Evolutionary conservation across 2,329 filamentous ascomycete genomes (phyloP).

Genomic region (Nigrospora sphaerica): DNA sequence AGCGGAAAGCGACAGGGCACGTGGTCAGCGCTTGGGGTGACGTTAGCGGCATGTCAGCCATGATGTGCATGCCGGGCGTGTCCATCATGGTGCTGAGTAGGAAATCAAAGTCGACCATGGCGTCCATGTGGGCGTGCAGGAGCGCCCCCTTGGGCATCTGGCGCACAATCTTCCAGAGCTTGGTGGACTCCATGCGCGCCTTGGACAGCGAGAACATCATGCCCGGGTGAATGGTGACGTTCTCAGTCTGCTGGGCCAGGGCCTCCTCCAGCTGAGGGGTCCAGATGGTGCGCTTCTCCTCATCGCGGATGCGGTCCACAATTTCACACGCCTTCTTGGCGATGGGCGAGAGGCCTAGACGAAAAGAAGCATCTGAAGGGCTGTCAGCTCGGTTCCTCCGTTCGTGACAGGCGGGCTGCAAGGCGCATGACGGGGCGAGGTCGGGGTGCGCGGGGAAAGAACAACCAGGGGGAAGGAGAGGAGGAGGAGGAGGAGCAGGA

Average conservation of each 20-base stretch:
- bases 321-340: constrained; percentile 73
- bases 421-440: not conserved
- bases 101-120: constrained; percentile 84
- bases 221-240: constrained; percentile 68
- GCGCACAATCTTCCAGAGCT: constrained; percentile 77
- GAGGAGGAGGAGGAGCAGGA: too few relatives aligned
- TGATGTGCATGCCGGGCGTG: constrained; percentile 69
- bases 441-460: too few relatives aligned
- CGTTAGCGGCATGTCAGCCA: constrained; percentile 48
- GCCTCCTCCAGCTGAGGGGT: constrained; percentile 64
- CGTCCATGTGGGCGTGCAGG: constrained; percentile 82
- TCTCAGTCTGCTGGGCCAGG: constrained; percentile 50
- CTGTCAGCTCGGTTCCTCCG: constrained; percentile 10
- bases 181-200: constrained; percentile 76
- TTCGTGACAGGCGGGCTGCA: constrained; percentile 18
- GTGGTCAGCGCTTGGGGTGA: constrained; percentile 44
- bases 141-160: constrained; percentile 85
- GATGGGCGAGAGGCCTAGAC: constrained; percentile 68
- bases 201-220: constrained; percentile 92
- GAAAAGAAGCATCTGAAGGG: constrained; percentile 58
- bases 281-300: constrained; percentile 74
- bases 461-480: too few relatives aligned
- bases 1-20: constrained; percentile 56
- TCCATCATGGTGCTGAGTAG: constrained; percentile 65
- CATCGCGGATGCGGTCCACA: constrained; percentile 68